phyloP scores from a whole-genome alignment of 805 yeast species.

The Ogataea methylovora region DNA sequence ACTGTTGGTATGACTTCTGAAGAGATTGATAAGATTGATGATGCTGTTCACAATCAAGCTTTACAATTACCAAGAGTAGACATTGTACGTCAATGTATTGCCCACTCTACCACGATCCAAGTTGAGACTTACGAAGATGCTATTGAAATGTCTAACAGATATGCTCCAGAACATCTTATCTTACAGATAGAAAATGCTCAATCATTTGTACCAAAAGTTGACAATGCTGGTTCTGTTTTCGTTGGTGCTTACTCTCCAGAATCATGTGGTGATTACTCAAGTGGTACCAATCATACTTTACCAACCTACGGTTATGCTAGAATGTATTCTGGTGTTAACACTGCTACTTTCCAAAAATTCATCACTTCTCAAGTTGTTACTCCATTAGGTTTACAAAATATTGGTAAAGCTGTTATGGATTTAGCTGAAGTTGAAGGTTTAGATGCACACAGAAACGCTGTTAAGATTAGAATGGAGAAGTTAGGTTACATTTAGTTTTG shows the following conservation, averaged over 20 bases:
- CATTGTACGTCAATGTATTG: conserved; percentile 85
- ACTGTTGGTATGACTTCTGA: conserved; percentile 63
- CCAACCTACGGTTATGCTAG: conserved; percentile 98
- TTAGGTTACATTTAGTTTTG: conserved; percentile 34
- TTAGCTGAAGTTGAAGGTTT: conserved; percentile 95
- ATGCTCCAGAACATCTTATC: conserved; percentile 97
- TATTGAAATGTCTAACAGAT: conserved; percentile 74
- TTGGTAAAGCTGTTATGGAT: conserved; percentile 95
- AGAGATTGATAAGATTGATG: conserved; percentile 64
- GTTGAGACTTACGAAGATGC: conserved; percentile 75
- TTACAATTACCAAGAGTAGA: conserved; percentile 81
- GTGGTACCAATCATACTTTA: conserved; percentile 96
- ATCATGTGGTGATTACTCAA: conserved; percentile 96
- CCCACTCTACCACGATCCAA: conserved; percentile 77
- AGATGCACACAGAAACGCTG: conserved; percentile 96
- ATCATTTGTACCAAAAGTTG: conserved; percentile 61
- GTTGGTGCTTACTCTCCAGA: conserved; percentile 97
- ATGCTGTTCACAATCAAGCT: conserved; percentile 83
- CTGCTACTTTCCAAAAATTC: conserved; percentile 91
- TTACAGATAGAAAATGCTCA: conserved; percentile 80
- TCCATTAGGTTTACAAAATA: conserved; percentile 73
- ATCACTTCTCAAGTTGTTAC: conserved; percentile 91
- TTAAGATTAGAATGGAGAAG: conserved; percentile 86
- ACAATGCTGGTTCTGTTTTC: conserved; percentile 93
- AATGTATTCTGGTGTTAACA: conserved; percentile 96